Evolutionary conservation across 1,139 yeast species (phyloP), one percentile per base, ranked within the genome.

Genomic region (Geotrichum reessii): DNA sequence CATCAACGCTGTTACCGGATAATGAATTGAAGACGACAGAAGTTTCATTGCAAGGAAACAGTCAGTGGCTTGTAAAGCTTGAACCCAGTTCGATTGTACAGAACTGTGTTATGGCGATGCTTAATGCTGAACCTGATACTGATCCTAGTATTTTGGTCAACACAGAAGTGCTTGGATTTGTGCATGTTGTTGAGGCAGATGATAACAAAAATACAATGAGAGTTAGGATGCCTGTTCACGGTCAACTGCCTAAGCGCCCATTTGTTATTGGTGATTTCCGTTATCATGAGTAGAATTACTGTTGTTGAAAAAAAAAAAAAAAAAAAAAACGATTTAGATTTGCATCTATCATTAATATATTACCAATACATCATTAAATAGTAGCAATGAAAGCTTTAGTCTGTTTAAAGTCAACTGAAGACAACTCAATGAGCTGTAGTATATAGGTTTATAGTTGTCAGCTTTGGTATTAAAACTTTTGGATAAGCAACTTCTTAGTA

Each of bases 171-270:
- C 72, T 86, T 65, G 96, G 96, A 0, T 83, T 76, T 67, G 83
- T 80, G 6, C 80, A 78, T 56, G 73, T 76, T 62, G 81, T 85
- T 8, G 85, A 81, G 59, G 83, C 82, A 9, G 86, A 82, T 56
- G 97, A 92, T 63, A 76, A 81, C 21, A 86, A 85, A 67, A 80
- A 81, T n/a, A 86, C 82, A 64, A 71, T 90, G 62, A 85, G 86
- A 67, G 79, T 93, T 5, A 76, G 92, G 63, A 78, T 92, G 64
- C 98, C 99, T 0, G 86, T 88, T 24, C 97, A 96, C 1, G 96
- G 96, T 0, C 80, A 85, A 50, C 75, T 91, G 47, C 99, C 99
- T 0, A 75, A 78, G n/a, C 80, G 82, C 61, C 84, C 86, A 1
- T 75, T 86, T 67, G 69, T 88, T 1, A 71, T 87, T 51, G 91